Conservation (phyloP, 441 rosid genomes). For the Syzygium syzygioides region DNA sequence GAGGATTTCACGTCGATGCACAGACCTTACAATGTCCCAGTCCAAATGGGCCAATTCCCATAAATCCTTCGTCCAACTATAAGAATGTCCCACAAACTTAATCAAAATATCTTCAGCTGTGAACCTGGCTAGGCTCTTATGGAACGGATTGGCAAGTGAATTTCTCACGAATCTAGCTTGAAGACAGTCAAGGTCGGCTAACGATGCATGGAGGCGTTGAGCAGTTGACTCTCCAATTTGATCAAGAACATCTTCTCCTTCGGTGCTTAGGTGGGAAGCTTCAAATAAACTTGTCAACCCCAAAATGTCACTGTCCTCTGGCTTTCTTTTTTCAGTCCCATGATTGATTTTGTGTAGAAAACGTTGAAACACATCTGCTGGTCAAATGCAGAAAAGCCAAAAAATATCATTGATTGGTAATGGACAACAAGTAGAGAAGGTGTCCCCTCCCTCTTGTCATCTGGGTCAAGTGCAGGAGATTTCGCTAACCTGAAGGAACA, state of each 20-base stretch:
- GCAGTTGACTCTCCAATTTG: slow-evolving; percentile 19
- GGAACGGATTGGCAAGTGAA: slow-evolving; percentile 32
- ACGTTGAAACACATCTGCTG: slow-evolving; percentile 27
- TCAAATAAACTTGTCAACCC: slow-evolving; percentile 35
- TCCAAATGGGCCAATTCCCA: slow-evolving; percentile 32
- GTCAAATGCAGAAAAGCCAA: not conserved
- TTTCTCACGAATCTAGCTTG: slow-evolving; percentile 13
- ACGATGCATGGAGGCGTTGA: slow-evolving; percentile 14
- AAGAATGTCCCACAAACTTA: not conserved
- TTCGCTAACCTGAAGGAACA: slow-evolving; percentile 26
- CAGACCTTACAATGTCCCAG: slow-evolving; percentile 15
- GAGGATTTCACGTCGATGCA: slow-evolving; percentile 26
- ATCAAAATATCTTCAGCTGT: slow-evolving; percentile 10
- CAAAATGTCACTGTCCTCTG: slow-evolving; percentile 15
- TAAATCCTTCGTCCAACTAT: slow-evolving; percentile 23
- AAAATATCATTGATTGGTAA: not conserved
- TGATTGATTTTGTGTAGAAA: slow-evolving; percentile 1
- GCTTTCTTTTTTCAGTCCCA: not conserved
- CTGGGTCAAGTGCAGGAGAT: too few relatives aligned
- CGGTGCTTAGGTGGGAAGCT: slow-evolving; percentile 28
- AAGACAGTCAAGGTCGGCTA: not conserved
- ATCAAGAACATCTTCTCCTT: slow-evolving; percentile 33
- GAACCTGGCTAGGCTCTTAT: slow-evolving; percentile 36
- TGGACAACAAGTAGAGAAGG: not conserved
- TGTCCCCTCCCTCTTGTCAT: too few relatives aligned